These are phyloP conservation scores for Rutstroemia sp. DNA, from an alignment of 2,329 filamentous ascomycete genomes.

Conservation along the genomic window DNA sequence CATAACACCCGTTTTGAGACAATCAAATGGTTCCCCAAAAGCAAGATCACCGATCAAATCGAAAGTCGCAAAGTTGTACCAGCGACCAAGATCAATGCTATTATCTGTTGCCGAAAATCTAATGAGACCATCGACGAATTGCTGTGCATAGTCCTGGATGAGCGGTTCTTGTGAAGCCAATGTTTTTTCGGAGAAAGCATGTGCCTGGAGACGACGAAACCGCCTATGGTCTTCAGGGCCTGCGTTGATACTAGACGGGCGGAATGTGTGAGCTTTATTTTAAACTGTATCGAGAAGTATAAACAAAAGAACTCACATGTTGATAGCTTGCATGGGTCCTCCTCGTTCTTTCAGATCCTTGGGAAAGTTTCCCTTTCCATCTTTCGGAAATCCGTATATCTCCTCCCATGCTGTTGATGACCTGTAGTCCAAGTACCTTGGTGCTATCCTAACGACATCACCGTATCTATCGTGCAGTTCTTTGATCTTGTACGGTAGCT, in stretches of 20 bases:
- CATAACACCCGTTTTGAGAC: constrained; percentile 18
- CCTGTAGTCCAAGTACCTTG: constrained; percentile 9
- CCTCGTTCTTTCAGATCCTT: background rate
- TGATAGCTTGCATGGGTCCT: accelerated
- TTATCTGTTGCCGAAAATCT: background rate
- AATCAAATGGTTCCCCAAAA: constrained; percentile 36
- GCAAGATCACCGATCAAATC: constrained; percentile 37
- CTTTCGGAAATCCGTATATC: constrained; percentile 8
- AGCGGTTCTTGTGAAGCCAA: constrained; percentile 26
- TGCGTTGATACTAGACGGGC: background rate
- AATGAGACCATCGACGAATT: constrained; percentile 1
- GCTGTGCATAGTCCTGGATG: constrained; percentile 6
- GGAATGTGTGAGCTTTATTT: background rate
- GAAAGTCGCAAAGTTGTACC: constrained; percentile 32
- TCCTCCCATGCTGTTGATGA: constrained; percentile 11
- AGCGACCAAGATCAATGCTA: constrained; percentile 21
- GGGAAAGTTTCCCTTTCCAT: background rate
- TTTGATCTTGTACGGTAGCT: background rate
- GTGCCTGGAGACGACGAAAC: constrained; percentile 24
- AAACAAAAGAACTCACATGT: background rate
- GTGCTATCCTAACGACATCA: constrained; percentile 13
- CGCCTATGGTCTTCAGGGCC: constrained; percentile 20
- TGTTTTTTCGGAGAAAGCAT: constrained; percentile 29
- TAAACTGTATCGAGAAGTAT: background rate
- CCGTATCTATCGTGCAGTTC: constrained; percentile 14